Evolutionary conservation across 2,329 filamentous ascomycete species (phyloP), one percentile per base, ranked within the genome.

Genomic region (Colletotrichum sp.): DNA sequence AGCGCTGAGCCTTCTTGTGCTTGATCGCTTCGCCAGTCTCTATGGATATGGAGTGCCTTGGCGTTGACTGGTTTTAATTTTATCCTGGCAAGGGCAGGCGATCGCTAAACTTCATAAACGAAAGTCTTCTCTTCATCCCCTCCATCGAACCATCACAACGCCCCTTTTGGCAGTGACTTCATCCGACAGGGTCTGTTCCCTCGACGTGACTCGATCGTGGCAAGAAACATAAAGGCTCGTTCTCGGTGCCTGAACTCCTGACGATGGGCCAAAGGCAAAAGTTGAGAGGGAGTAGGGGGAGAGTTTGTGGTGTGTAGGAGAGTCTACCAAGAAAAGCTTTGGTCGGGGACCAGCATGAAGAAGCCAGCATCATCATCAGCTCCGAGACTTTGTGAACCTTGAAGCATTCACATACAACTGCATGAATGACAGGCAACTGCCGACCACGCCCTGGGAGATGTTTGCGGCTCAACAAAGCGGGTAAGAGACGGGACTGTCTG

Each of bases 241-340:
- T 73, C 24, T 68, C 57, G 57, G 70, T 30, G 65, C 59, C 73
- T 59, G 64, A 39, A 48, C 36, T 72, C 48, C 57, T 68, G 9
- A 65, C 32, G 65, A 55, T 24, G 16, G 21, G 70, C 43, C 16
- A 55, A 72, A 67, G 32, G 32, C 7, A 67, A 61, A 15, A 48
- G 26, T 10, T 30, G 21, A 28, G 21, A 15, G 24, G 15, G 28
- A 43, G 15, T 36, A 32, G 7, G 10, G 30, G 21, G 28, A 76
- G 48, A 52, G 71, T 74, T 71, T 69, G 64, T 59, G 63, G 63
- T 18, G 74, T 74, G 65, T 48, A 63, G 63, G 57, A 68, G 30
- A 66, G 69, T 24, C 43, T n/a, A 30, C 30, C 15, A 48, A 52
- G 10, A 64, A 73, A 68, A 75, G 64, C 34, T 68, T 75, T 34